These are phyloP conservation scores for Termitomyces sp. DNA, from an alignment of 768 basidiomycete genomes.

Conservation along the genomic window DNA sequence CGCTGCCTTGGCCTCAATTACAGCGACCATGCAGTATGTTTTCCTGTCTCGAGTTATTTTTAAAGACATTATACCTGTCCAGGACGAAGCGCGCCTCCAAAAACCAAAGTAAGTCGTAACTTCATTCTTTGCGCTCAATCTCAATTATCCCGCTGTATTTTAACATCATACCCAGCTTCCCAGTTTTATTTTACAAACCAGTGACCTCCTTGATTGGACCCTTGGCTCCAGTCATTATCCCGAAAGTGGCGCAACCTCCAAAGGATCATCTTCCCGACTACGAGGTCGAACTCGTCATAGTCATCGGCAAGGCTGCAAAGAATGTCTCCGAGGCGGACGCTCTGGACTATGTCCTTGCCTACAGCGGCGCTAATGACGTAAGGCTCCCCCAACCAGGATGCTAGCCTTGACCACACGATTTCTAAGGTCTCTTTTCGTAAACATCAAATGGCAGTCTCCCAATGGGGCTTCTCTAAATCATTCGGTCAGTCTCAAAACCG, in stretches of 20 bases:
- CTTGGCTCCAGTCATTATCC: slow-evolving; percentile 57
- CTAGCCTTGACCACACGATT: not conserved
- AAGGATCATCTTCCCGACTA: slow-evolving; percentile 73
- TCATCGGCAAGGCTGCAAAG: slow-evolving; percentile 78
- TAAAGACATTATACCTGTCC: not conserved
- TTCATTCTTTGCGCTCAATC: not conserved
- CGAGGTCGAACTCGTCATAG: slow-evolving; percentile 75
- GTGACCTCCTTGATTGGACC: slow-evolving; percentile 65
- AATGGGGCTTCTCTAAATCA: slow-evolving; percentile 86
- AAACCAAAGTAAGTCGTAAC: slow-evolving; percentile 48
- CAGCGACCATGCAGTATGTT: slow-evolving; percentile 68
- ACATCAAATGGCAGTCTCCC: slow-evolving; percentile 73
- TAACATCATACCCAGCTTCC: slow-evolving; percentile 37
- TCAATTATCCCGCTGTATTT: not conserved
- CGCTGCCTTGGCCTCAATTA: slow-evolving; percentile 81
- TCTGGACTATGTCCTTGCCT: slow-evolving; percentile 80
- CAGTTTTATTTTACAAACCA: slow-evolving; percentile 79
- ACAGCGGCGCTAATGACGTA: slow-evolving; percentile 78
- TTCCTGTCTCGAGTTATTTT: not conserved
- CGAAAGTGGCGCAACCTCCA: slow-evolving; percentile 62
- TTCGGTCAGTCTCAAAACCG: slow-evolving; percentile 48
- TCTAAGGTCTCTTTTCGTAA: slow-evolving; percentile 73
- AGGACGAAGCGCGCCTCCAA: slow-evolving; percentile 56
- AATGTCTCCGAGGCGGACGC: slow-evolving; percentile 77
- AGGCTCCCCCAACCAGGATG: not conserved